phyloP scores from a whole-genome alignment of 257 asterid genomes.

The Solanum sejunctum region DNA sequence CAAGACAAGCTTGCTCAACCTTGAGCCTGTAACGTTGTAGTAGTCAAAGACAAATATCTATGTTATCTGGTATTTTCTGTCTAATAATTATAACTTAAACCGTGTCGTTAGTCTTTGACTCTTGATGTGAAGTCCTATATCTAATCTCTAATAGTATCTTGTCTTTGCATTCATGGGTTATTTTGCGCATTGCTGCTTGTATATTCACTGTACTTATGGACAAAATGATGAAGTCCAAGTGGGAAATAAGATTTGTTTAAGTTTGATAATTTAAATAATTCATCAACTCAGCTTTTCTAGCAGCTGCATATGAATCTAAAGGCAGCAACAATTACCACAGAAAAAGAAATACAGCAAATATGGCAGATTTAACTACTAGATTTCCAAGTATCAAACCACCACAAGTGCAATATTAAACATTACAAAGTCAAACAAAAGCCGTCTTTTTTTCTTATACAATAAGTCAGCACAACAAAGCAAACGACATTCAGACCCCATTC shows the following conservation, averaged over 20 bases:
- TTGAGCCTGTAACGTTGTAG: neutral
- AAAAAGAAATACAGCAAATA: neutral
- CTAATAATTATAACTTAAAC: neutral
- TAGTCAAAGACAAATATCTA: neutral
- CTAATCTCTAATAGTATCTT: neutral
- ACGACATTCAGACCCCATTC: constrained; percentile 31
- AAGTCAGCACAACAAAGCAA: constrained; percentile 1
- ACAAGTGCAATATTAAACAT: neutral
- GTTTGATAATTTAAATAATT: neutral
- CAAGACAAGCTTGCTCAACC: neutral
- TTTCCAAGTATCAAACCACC: neutral
- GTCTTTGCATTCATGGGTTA: neutral
- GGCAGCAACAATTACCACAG: neutral
- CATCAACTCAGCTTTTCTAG: neutral
- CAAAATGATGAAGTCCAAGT: neutral
- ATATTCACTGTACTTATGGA: neutral
- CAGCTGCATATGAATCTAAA: neutral
- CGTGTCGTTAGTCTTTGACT: neutral
- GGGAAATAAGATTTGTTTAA: neutral
- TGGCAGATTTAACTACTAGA: neutral
- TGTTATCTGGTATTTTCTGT: neutral
- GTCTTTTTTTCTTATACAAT: neutral
- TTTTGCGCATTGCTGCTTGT: neutral
- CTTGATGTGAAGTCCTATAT: neutral
- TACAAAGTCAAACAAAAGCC: neutral